Evolutionary conservation across 305 asterid species (phyloP), one percentile per base, ranked within the genome.

Genomic region (Solanum aculeatissimum): DNA sequence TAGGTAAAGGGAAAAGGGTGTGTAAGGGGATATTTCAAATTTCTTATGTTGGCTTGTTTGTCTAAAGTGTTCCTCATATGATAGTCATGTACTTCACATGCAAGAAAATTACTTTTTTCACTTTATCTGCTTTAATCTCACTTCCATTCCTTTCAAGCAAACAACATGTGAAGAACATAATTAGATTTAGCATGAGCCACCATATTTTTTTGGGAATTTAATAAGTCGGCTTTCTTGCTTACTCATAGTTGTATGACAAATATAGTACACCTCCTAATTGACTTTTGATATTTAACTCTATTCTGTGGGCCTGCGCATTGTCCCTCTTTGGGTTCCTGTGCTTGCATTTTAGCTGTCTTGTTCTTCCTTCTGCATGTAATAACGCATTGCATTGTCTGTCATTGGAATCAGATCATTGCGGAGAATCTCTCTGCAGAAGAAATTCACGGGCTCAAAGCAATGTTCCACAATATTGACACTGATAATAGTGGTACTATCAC

Each of bases 401-500:
- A 6, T 13, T 83, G 55, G 84, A 47, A 53, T 83, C 84, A 95
- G 98, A 94, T 95, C 74, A 95, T 95, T 77, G 98, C 98, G 1
- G 98, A 94, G 85, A 94, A 92, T 89, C 95, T 95, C 6, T 93
- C 98, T 3, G 74, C 91, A 3, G 97, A 95, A 77, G 99, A 95
- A 87, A 95, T 95, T 86, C 97, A 94, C 75, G 99, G 99, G 51
- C 89, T 95, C 87, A 94, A 94, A 91, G 87, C 96, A 25, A 94
- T 95, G 99, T 95, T 95, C 87, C 86, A 90, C 58, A 94, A 93
- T 75, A 94, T 95, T 89, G 98, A 95, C 85, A 95, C 98, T 3
- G 98, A 95, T 85, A 91, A 92, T 54, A 95, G 92, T 21, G 98
- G 99, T n/a, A 92, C 96, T 74, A 95, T 95, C 84, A 95, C 98